A percentile compares a stretch with the other conserved stretches of the same genome.
These are phyloP conservation scores for Geotrichum carabidarum DNA, from an alignment of 1,139 yeast species.

Conservation along the genomic window DNA sequence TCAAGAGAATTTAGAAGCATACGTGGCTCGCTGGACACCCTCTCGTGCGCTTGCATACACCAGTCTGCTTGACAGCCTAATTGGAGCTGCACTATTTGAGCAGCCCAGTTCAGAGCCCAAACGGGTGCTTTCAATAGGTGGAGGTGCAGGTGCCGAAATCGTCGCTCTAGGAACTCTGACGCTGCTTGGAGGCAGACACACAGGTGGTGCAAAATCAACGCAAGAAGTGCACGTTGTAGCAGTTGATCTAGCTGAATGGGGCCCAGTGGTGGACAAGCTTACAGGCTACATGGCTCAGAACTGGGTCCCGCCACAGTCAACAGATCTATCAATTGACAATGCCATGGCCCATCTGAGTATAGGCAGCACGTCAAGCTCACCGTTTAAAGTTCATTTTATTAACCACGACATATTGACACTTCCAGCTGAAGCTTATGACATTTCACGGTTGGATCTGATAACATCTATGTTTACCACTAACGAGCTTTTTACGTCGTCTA, in stretches of 20 bases:
- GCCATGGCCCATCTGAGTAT: constrained; percentile 18
- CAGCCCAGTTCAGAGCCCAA: neutral
- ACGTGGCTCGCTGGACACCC: constrained; percentile 82
- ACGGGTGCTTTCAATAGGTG: constrained; percentile 65
- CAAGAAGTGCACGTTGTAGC: constrained; percentile 45
- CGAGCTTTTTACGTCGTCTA: constrained; percentile 70
- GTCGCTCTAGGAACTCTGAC: constrained; percentile 62
- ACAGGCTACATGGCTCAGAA: constrained; percentile 38
- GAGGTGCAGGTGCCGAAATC: constrained; percentile 85
- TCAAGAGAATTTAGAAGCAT: constrained; percentile 64
- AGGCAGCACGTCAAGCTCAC: constrained; percentile 17
- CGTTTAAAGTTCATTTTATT: constrained; percentile 45
- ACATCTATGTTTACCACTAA: constrained; percentile 81
- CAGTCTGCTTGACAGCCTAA: constrained; percentile 12
- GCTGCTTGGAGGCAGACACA: constrained; percentile 25
- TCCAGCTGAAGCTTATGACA: constrained; percentile 27
- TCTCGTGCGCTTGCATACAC: constrained; percentile 62
- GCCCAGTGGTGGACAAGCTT: constrained; percentile 46
- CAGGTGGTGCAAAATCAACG: constrained; percentile 21
- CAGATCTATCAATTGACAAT: constrained; percentile 23
- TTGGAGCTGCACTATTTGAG: constrained; percentile 15
- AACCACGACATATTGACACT: constrained; percentile 48
- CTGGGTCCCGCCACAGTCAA: constrained; percentile 21
- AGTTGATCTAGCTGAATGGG: constrained; percentile 80
- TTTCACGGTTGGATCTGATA: constrained; percentile 42